These are phyloP conservation scores for Solanum medicagineum DNA, from an alignment of 257 asterid genomes.

Conservation along the genomic window DNA sequence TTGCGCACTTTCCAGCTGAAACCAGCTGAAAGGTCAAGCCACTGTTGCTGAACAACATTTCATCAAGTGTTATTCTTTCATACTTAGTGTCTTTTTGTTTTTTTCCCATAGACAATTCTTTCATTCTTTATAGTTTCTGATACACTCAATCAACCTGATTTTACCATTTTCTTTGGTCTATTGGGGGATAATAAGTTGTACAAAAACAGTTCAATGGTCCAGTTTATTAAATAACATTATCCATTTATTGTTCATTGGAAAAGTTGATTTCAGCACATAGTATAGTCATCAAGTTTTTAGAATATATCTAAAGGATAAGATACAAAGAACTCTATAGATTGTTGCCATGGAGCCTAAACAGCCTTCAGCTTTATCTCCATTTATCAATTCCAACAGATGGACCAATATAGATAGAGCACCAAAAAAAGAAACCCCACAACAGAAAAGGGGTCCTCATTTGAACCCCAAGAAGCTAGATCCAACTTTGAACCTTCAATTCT, in stretches of 20 bases:
- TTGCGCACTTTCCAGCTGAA: constrained; percentile 62
- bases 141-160: not conserved
- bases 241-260: not conserved
- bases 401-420: not conserved
- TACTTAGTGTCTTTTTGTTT: constrained; percentile 5
- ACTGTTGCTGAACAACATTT: not conserved
- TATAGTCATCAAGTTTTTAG: not conserved
- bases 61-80: constrained; percentile 22
- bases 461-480: not conserved
- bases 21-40: constrained; percentile 15
- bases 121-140: not conserved
- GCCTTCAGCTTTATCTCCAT: not conserved
- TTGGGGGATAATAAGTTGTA: not conserved
- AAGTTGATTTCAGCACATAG: not conserved
- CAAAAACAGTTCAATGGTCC: not conserved
- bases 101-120: not conserved
- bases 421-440: not conserved
- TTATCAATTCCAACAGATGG: not conserved
- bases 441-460: not conserved
- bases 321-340: not conserved
- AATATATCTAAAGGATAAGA: not conserved
- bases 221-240: not conserved
- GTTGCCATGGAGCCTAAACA: not conserved
- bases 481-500: not conserved
- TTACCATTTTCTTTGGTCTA: not conserved